A percentile compares a stretch with the other conserved stretches of the same genome.
Evolutionary conservation across 306 rosid species (phyloP).

Genomic region (peach (Prunus persica)): Prunus_persica_NCBIv2 NC_034013.1:16368001-16368500

Average conservation of each 20-base stretch:
- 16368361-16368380: neutral
- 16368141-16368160: neutral
- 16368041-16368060: neutral
- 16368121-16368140: neutral
- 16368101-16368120: neutral
- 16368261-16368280: conserved; percentile 26
- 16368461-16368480: neutral
- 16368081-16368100: neutral
- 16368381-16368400: neutral
- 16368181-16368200: neutral
- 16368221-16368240: conserved; percentile 16
- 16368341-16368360: conserved; percentile 19
- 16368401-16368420: conserved; percentile 30
- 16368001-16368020: neutral
- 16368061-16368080: conserved; percentile 20
- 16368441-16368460: neutral
- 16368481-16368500: neutral
- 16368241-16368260: conserved; percentile 24
- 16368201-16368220: neutral
- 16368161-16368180: neutral
- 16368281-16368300: conserved; percentile 29
- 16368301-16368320: conserved; percentile 24
- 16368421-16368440: neutral
- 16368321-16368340: conserved; percentile 37
- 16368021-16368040: neutral